phyloP scores from a whole-genome alignment of 306 rosid species.

The Rubus idaeus region DNA sequence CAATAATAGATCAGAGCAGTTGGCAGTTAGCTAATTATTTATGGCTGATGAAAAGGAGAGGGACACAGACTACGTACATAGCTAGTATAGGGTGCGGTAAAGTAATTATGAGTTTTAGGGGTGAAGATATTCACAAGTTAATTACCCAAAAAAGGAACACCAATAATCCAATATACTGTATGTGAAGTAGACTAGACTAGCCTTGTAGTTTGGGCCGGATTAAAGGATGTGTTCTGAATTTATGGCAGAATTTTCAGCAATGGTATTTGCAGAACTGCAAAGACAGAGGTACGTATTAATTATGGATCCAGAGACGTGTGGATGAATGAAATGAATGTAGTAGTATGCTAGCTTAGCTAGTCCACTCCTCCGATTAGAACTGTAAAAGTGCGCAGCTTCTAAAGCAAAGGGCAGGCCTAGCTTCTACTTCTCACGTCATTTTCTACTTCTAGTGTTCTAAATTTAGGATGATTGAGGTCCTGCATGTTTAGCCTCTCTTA shows the following conservation, averaged over 20 bases:
- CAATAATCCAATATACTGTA: too few species aligned
- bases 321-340: background rate
- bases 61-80: slow-evolving; percentile 1
- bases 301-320: too few species aligned
- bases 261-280: background rate
- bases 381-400: background rate
- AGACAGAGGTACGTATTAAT: too few species aligned
- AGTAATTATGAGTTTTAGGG: background rate
- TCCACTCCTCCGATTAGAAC: background rate
- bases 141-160: too few species aligned
- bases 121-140: background rate
- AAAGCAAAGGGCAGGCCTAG: background rate
- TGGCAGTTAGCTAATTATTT: background rate
- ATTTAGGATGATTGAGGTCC: too few species aligned
- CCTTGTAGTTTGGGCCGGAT: background rate
- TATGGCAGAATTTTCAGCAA: background rate
- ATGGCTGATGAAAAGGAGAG: background rate
- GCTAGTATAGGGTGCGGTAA: background rate
- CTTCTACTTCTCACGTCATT: background rate
- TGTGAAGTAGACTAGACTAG: background rate
- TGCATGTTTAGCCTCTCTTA: too few species aligned
- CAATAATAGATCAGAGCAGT: slow-evolving; percentile 2
- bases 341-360: background rate
- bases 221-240: background rate
- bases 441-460: background rate